A percentile compares a stretch with the other conserved stretches of the same genome.
These are phyloP conservation scores for Calonectria ilicicola DNA, from an alignment of 2,329 filamentous ascomycete species.

Conservation along the genomic window DNA sequence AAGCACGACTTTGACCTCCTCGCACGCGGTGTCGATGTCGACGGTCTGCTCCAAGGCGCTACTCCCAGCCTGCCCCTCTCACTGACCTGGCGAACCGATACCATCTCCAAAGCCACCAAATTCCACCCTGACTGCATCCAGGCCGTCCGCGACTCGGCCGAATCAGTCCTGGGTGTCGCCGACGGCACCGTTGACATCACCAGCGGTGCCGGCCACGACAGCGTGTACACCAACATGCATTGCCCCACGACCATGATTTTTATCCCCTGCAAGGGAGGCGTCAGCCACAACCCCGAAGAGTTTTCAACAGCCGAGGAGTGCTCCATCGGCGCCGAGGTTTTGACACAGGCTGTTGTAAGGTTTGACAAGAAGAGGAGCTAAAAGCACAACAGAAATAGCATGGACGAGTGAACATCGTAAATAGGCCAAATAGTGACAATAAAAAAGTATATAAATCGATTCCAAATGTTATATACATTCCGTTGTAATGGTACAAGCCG, in stretches of 20 bases:
- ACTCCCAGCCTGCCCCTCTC: slow-evolving; percentile 29
- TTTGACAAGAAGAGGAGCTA: slow-evolving; percentile 37
- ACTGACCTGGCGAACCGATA: slow-evolving; percentile 68
- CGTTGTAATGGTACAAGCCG: no score
- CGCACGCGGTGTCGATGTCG: slow-evolving; percentile 55
- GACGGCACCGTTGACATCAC: slow-evolving; percentile 50
- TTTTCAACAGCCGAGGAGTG: slow-evolving; percentile 52
- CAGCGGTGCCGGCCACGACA: slow-evolving; percentile 55
- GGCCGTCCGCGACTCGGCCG: slow-evolving; percentile 70
- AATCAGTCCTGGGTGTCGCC: slow-evolving; percentile 60
- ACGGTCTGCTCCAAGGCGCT: slow-evolving; percentile 26
- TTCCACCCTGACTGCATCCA: slow-evolving; percentile 76
- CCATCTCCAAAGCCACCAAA: slow-evolving; percentile 67
- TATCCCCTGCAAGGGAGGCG: slow-evolving; percentile 49
- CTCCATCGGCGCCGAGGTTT: slow-evolving; percentile 36
- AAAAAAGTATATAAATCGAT: not conserved
- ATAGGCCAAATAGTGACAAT: not conserved
- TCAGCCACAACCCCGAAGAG: slow-evolving; percentile 53
- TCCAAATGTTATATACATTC: not conserved
- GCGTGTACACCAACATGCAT: slow-evolving; percentile 47
- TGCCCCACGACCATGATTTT: slow-evolving; percentile 55
- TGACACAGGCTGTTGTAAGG: slow-evolving; percentile 39
- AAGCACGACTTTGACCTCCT: slow-evolving; percentile 40
- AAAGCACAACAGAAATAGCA: not conserved
- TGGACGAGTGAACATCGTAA: not conserved